These are phyloP conservation scores for Aegilops longissima DNA, from an alignment of 176 grass and related monocot genomes.

Conservation along the genomic window DNA sequence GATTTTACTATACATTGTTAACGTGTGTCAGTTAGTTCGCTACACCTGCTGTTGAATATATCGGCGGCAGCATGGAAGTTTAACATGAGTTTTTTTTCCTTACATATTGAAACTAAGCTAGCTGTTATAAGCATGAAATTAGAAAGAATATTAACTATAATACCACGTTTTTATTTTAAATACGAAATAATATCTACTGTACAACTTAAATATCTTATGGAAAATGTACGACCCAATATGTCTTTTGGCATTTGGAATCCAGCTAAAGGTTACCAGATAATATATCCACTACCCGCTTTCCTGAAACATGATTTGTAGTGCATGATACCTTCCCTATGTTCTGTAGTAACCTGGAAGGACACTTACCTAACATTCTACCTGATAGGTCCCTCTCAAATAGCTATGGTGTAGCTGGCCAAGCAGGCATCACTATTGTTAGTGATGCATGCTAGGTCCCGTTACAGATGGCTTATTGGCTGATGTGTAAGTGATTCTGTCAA, in stretches of 20 bases:
- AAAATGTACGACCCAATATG: neutral
- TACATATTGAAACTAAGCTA: neutral
- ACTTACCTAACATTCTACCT: constrained; percentile 41
- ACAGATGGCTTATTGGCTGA: constrained; percentile 31
- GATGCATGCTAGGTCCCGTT: constrained; percentile 32
- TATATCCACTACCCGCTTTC: neutral
- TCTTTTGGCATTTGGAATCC: constrained; percentile 8
- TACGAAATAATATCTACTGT: neutral
- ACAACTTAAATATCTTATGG: constrained; percentile 1
- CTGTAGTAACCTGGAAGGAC: constrained; percentile 22
- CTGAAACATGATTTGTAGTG: neutral
- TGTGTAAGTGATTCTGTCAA: constrained; percentile 33
- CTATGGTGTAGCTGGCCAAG: constrained; percentile 25
- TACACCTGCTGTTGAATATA: neutral
- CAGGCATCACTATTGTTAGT: constrained; percentile 33
- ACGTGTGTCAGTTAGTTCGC: neutral
- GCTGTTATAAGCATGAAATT: constrained; percentile 8
- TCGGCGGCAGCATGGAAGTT: neutral
- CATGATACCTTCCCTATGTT: constrained; percentile 4
- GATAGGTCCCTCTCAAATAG: constrained; percentile 33
- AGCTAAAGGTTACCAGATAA: neutral
- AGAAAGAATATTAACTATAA: neutral
- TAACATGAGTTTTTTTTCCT: neutral
- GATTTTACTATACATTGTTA: neutral
- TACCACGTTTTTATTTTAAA: neutral